phyloP scores from a whole-genome alignment of 2,329 filamentous ascomycete species.

The Cercospora sesami region DNA sequence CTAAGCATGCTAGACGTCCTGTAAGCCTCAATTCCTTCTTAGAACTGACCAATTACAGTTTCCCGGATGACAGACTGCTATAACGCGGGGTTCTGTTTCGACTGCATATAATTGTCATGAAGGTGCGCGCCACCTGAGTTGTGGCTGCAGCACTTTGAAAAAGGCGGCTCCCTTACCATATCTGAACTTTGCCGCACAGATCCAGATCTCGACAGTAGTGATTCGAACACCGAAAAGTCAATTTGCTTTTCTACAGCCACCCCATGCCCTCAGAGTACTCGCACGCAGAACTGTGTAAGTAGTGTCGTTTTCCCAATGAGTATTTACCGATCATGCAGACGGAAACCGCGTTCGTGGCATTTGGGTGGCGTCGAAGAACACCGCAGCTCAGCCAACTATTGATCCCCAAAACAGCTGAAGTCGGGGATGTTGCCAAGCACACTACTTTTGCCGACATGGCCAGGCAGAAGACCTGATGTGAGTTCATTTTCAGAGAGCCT shows the following conservation, averaged over 20 bases:
- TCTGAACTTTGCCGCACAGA: constrained; percentile 1
- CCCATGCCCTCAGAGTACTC: background rate
- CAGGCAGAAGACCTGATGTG: background rate
- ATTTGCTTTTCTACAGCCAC: background rate
- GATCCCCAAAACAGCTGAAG: background rate
- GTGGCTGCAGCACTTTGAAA: background rate
- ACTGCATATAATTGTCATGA: background rate
- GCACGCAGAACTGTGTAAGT: background rate
- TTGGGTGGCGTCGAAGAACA: background rate
- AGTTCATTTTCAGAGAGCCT: background rate
- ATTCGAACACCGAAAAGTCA: background rate
- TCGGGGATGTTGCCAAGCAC: background rate
- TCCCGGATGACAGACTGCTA: background rate
- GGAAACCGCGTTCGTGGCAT: background rate
- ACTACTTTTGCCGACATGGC: background rate
- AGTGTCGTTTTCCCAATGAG: background rate
- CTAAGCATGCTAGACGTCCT: background rate
- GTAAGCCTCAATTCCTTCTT: background rate
- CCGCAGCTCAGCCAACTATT: background rate
- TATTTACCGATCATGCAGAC: background rate
- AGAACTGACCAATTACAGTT: background rate
- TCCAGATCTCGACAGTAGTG: background rate
- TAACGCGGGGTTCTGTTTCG: background rate
- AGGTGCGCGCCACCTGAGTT: background rate
- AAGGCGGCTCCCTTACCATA: background rate